Evolutionary conservation across 2,329 filamentous ascomycete species (phyloP).

Genomic region (Pestalotiopsis sp.): DNA sequence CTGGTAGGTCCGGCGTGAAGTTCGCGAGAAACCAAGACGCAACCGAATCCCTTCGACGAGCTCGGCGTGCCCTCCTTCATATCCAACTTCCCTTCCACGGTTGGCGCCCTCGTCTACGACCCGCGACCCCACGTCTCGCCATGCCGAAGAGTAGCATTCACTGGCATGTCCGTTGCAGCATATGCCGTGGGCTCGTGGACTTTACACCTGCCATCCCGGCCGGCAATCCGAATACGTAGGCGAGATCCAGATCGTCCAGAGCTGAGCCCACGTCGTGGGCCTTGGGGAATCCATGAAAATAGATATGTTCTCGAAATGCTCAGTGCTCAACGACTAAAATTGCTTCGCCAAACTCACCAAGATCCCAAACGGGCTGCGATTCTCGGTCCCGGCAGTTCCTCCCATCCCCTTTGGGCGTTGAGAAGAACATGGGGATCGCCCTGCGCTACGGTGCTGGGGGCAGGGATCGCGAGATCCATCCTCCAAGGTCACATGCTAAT

Average conservation of each 20-base stretch:
- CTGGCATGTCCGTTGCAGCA: background rate
- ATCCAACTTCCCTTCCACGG: conserved; percentile 4
- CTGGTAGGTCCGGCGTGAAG: background rate
- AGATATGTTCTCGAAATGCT: background rate
- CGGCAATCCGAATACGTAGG: conserved; percentile 6
- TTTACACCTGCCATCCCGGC: background rate
- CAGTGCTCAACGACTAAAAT: background rate
- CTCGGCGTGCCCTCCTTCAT: background rate
- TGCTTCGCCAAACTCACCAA: background rate
- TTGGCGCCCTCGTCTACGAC: background rate
- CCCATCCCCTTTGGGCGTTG: conserved; percentile 1
- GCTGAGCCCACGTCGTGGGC: background rate
- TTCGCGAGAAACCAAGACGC: background rate
- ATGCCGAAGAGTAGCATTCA: conserved; percentile 1
- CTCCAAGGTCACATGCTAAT: conserved; percentile 1
- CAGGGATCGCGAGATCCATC: background rate
- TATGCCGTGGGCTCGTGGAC: background rate
- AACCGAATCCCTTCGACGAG: background rate
- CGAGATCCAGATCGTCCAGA: background rate
- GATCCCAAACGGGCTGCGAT: background rate
- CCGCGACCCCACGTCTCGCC: conserved; percentile 5
- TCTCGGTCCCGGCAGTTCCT: background rate
- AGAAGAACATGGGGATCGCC: background rate
- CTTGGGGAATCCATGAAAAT: background rate
- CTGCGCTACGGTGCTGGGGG: background rate